Percentiles rank a stretch among this genome's conserved stretches.
These are phyloP conservation scores for Juglanconis juglandina DNA, from an alignment of 2,329 filamentous ascomycete genomes.

Conservation along the genomic window DNA sequence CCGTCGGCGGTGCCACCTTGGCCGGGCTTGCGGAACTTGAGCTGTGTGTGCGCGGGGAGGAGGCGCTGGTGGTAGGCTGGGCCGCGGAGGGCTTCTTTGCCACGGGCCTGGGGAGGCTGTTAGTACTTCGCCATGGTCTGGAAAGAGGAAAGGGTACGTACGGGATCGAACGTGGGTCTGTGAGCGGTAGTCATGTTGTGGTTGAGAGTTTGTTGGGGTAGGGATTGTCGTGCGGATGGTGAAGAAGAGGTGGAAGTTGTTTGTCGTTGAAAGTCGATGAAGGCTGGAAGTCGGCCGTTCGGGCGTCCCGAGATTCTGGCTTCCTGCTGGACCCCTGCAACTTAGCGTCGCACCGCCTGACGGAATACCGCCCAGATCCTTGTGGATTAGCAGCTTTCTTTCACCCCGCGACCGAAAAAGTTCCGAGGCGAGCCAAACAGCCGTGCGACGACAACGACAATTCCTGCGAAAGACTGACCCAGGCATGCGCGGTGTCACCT, in stretches of 20 bases:
- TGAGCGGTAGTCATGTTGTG: constrained; percentile 63
- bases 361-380: constrained; percentile 5
- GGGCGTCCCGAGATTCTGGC: constrained; percentile 7
- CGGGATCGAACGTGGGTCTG: constrained; percentile 94
- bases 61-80: constrained; percentile 95
- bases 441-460: not conserved
- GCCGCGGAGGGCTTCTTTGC: constrained; percentile 91
- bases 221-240: not conserved
- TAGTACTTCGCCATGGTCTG: not conserved
- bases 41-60: constrained; percentile 85
- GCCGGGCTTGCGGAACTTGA: constrained; percentile 86
- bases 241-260: not conserved
- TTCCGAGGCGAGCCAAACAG: constrained; percentile 2
- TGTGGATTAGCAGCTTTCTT: not conserved
- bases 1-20: constrained; percentile 80
- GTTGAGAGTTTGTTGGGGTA: not conserved
- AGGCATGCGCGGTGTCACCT: constrained; percentile 22
- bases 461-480: not conserved
- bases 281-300: constrained; percentile 6
- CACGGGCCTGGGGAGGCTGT: constrained; percentile 59
- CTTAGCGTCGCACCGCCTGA: constrained; percentile 13
- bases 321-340: constrained; percentile 9
- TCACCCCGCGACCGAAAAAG: constrained; percentile 14
- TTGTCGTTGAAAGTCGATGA: not conserved
- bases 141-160: constrained; percentile 38